phyloP scores from a whole-genome alignment of 805 yeast species.

The Metschnikowia bowlesiae region DNA sequence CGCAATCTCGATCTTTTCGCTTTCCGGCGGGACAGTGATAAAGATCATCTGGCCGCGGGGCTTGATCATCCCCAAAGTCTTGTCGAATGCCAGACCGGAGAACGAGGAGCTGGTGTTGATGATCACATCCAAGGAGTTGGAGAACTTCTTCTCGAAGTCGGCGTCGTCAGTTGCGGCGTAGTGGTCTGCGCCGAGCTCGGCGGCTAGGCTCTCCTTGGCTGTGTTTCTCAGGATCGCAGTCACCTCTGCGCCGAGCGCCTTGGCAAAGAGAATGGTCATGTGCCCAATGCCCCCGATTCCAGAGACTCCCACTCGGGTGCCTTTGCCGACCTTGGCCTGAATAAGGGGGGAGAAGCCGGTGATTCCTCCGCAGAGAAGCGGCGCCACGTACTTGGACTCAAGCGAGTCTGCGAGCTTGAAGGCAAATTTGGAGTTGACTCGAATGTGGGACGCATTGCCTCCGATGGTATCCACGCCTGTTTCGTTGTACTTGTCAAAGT shows the following conservation, averaged over 20 bases:
- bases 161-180: conserved; percentile 17
- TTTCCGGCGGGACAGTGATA: conserved; percentile 15
- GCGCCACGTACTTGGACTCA: conserved; percentile 14
- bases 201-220: conserved; percentile 49
- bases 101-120: conserved; percentile 17
- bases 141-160: conserved; percentile 18
- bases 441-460: conserved; percentile 16
- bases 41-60: conserved; percentile 16
- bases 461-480: conserved; percentile 15
- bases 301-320: conserved; percentile 50
- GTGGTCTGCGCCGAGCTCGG: conserved; percentile 51
- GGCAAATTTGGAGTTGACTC: conserved; percentile 16
- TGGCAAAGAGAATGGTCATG: conserved; percentile 56
- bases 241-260: conserved; percentile 61
- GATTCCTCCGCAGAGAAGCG: conserved; percentile 21
- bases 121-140: conserved; percentile 12
- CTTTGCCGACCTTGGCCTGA: conserved; percentile 15
- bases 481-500: conserved; percentile 11
- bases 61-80: conserved; percentile 11
- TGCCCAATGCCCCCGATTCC: conserved; percentile 71
- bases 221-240: conserved; percentile 51
- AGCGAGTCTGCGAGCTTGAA: conserved; percentile 17
- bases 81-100: conserved; percentile 16
- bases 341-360: conserved; percentile 20
- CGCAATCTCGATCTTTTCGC: conserved; percentile 8